Percentiles rank a stretch among this genome's conserved stretches.
These are phyloP conservation scores for Exophiala oligosperma DNA, from an alignment of 2,329 filamentous ascomycete genomes.

Conservation along the genomic window DNA sequence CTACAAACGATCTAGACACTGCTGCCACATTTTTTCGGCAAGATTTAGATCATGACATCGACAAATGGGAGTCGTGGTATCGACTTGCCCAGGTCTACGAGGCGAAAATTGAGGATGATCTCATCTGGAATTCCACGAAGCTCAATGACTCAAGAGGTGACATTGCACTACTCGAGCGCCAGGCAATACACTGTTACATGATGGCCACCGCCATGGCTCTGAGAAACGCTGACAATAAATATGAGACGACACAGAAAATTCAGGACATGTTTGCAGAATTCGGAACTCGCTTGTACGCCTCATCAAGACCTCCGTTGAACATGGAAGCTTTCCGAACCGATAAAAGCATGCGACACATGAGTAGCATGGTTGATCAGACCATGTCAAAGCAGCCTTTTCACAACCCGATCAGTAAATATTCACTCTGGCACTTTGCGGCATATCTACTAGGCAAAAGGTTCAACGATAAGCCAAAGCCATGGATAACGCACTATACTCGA, in stretches of 20 bases:
- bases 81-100: conserved; percentile 84
- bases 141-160: conserved; percentile 80
- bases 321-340: conserved; percentile 67
- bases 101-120: conserved; percentile 80
- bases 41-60: conserved; percentile 77
- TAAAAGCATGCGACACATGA: conserved; percentile 63
- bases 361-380: conserved; percentile 50
- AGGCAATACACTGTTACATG: conserved; percentile 77
- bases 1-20: conserved; percentile 80
- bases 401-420: conserved; percentile 55
- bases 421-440: conserved; percentile 65
- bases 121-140: conserved; percentile 87
- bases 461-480: conserved; percentile 59
- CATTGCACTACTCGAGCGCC: conserved; percentile 72
- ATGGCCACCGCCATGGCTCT: conserved; percentile 67
- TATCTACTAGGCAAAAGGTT: conserved; percentile 62
- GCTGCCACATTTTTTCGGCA: conserved; percentile 77
- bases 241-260: conserved; percentile 57
- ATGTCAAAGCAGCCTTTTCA: conserved; percentile 61
- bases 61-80: conserved; percentile 90
- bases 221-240: conserved; percentile 54
- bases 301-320: conserved; percentile 65
- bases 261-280: conserved; percentile 70
- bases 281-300: conserved; percentile 67
- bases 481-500: conserved; percentile 69